Conservation (phyloP, 345 rosid genomes). For the Atalantia buxifolia region DNA sequence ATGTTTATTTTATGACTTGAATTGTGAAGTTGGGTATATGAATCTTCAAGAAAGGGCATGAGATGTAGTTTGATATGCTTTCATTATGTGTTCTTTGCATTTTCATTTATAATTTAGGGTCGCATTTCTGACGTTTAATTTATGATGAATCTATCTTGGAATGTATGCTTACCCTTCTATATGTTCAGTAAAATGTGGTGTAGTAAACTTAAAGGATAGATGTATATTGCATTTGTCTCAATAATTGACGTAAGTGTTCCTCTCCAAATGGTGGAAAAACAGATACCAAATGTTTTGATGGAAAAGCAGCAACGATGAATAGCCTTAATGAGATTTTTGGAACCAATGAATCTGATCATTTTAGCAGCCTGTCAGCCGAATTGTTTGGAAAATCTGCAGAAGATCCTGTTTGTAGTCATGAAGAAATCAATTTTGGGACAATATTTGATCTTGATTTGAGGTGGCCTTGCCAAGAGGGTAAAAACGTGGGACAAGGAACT, state of each 20-base stretch:
- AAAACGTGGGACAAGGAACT: constrained; percentile 1
- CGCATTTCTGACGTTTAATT: not conserved
- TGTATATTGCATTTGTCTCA: not conserved
- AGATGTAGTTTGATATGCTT: not conserved
- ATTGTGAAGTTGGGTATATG: not conserved
- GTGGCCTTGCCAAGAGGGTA: constrained; percentile 2
- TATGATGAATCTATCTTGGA: not conserved
- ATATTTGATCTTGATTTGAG: constrained; percentile 13
- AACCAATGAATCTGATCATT: constrained; percentile 6
- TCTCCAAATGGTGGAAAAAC: not conserved
- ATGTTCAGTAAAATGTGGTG: not conserved
- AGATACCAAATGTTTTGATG: constrained; percentile 9
- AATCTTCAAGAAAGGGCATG: not conserved
- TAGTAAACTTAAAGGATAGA: not conserved
- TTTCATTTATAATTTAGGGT: not conserved
- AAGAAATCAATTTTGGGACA: constrained; percentile 14
- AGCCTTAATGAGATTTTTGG: constrained; percentile 16
- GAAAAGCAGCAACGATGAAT: constrained; percentile 3
- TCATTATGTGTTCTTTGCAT: not conserved
- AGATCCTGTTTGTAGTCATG: constrained; percentile 8
- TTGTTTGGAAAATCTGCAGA: not conserved
- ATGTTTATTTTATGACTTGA: not conserved
- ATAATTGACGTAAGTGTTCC: not conserved
- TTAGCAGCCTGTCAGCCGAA: not conserved
- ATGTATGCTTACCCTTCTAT: not conserved